Evolutionary conservation across 2,329 filamentous ascomycete genomes (phyloP), one percentile per base, ranked within the genome.

Genomic region (Tolypocladium amazonense): DNA sequence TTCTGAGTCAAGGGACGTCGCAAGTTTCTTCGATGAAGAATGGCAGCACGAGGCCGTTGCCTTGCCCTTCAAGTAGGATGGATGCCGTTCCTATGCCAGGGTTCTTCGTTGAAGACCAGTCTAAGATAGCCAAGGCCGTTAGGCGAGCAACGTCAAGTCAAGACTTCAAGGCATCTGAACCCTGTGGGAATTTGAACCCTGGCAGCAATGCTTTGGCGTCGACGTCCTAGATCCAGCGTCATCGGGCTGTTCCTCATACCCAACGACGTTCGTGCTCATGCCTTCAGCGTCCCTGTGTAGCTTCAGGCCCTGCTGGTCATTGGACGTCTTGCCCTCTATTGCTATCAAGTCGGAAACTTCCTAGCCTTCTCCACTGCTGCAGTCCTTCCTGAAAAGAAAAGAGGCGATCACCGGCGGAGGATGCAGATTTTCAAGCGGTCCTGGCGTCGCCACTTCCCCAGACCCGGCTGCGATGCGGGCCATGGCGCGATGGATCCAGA

Each of bases 41-140:
- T 4, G 15, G 5, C 4, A n/a, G 39, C 11, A 43, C 8, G 4
- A 12, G 20, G 20, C 39, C n/a, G 39, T 43, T 18, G 38, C 14
- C 39, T n/a, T n/a, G 18, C 39, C 3, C 38, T 39, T 43, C 20
- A n/a, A 7, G 39, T 3, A 8, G 39, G 20, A n/a, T 9, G 20
- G 5, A 7, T 6, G 15, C 15, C 15, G 4, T 6, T 15, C n/a
- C n/a, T n/a, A n/a, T n/a, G n/a, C n/a, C n/a, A n/a, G n/a, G n/a
- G n/a, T n/a, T n/a, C n/a, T n/a, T n/a, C n/a, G n/a, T n/a, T n/a
- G n/a, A n/a, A n/a, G n/a, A n/a, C n/a, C n/a, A n/a, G n/a, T n/a
- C n/a, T n/a, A n/a, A n/a, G n/a, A n/a, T n/a, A 82, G 68, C 85
- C 81, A 33, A 83, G 68, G 9, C 80, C 81, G 5, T 85, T 77